Evolutionary conservation across 495 filamentous ascomycete genomes (phyloP), one percentile per base, ranked within the genome.

Genomic region (Podospora appendiculata): DNA sequence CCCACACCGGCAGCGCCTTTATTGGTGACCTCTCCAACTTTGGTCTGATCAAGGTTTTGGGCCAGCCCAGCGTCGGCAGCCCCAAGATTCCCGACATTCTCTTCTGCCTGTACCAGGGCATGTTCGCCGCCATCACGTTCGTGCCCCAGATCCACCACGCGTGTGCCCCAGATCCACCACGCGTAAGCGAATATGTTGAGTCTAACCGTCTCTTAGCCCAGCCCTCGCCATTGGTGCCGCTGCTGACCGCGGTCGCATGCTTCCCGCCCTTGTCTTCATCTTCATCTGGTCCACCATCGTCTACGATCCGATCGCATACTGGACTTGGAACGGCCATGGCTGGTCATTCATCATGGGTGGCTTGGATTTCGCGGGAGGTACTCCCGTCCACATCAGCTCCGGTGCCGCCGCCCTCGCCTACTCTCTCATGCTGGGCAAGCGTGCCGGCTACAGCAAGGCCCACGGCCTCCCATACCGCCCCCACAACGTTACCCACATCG

Each of bases 401-500:
- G 93, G 93, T 32, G 84, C 81, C 40, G 88, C 91, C 36, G 93
- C 92, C 11, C 79, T 98, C 41, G 93, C 93, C 51, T 81, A 95
- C 85, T 88, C 86, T 8, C 78, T 91, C 68, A 88, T 93, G 84
- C 82, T 93, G 49, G 90, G 90, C 64, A 95, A 94, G 78, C 82
- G 90, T 57, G 83, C 86, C 54, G 87, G 88, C 25, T 88, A 94
- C 67, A 87, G 81, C 47, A 93, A 64, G 55, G 56, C 88, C 17
- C 87, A 94, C 59, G 88, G 91, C 66, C 76, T 98, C 46, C 95
- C 96, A 62, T 97, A 95, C 70, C 90, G 93, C 52, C 93, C 93
- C 16, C 93, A 98, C 76, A 96, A 97, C 62, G 93, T 98, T 47
- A 95, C 90, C 18, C 90, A 95, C 68, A 89, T 98, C 57, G 92